Conservation (phyloP, 495 filamentous ascomycete species). For the Podospora didyma region DNA sequence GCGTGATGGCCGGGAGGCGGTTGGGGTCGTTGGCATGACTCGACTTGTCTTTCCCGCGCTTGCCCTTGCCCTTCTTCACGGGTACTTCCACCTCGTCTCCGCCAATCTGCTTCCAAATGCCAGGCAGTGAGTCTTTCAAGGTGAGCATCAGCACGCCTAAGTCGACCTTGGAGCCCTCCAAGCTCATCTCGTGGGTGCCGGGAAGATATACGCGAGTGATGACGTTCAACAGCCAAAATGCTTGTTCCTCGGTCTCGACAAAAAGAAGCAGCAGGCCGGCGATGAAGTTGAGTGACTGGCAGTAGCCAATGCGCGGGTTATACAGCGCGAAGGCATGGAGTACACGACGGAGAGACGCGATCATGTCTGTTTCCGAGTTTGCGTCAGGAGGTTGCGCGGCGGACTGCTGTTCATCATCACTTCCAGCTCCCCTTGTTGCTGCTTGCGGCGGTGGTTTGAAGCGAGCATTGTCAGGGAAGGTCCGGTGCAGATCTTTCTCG, state of each 20-base stretch:
- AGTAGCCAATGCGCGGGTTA: conserved; percentile 88
- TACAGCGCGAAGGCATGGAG: conserved; percentile 86
- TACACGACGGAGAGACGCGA: conserved; percentile 76
- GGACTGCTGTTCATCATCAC: not conserved
- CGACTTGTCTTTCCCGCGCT: conserved; percentile 23
- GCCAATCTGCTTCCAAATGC: conserved; percentile 84
- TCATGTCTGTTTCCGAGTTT: conserved; percentile 67
- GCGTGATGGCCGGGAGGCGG: conserved; percentile 80
- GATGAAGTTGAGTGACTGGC: conserved; percentile 94
- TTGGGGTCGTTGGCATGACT: conserved; percentile 33
- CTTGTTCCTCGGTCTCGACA: conserved; percentile 78
- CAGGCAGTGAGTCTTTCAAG: conserved; percentile 76
- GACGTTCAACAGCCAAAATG: conserved; percentile 92
- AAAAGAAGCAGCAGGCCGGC: conserved; percentile 95
- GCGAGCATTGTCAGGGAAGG: conserved; percentile 89
- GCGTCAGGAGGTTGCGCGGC: conserved; percentile 14
- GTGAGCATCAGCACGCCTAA: conserved; percentile 88
- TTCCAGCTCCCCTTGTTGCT: not conserved
- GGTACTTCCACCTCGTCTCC: conserved; percentile 62
- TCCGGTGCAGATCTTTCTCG: conserved; percentile 90
- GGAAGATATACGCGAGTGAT: conserved; percentile 85
- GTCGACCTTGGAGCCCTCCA: conserved; percentile 93
- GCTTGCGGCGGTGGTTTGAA: conserved; percentile 63
- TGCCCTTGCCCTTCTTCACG: conserved; percentile 41
- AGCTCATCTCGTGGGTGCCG: conserved; percentile 84